A percentile compares a stretch with the other conserved stretches of the same genome.
phyloP scores from a whole-genome alignment of 2,329 filamentous ascomycete genomes.

The Colletotrichum sp. region DNA sequence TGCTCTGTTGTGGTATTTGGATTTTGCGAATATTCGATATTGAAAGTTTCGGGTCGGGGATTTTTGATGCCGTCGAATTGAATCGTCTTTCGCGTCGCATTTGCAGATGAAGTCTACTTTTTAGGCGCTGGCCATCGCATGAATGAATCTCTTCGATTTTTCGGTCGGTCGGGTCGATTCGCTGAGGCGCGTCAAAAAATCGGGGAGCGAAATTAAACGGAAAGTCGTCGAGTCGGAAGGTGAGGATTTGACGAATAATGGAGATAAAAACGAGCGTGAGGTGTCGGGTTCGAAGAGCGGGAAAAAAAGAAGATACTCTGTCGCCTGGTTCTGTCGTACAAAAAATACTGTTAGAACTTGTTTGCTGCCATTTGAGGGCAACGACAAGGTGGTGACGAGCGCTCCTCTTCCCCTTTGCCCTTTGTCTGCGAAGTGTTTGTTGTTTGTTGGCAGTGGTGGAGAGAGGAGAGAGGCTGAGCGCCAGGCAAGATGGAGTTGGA shows the following conservation, averaged over 20 bases:
- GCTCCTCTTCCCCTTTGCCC: conserved; percentile 7
- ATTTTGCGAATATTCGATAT: background rate
- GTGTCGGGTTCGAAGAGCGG: background rate
- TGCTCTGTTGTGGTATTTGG: background rate
- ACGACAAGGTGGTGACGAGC: background rate
- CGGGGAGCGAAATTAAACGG: conserved; percentile 12
- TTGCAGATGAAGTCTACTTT: conserved; percentile 9
- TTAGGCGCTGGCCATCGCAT: conserved; percentile 12
- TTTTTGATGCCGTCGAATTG: background rate
- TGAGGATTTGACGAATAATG: background rate
- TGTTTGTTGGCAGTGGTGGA: conserved; percentile 17
- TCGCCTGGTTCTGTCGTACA: conserved; percentile 2
- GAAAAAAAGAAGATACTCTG: background rate
- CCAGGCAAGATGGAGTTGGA: conserved; percentile 14
- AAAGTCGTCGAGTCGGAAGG: conserved; percentile 1
- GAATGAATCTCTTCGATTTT: background rate
- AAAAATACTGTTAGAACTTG: conserved; percentile 13
- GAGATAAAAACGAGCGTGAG: conserved; percentile 15
- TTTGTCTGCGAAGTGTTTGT: conserved; percentile 14
- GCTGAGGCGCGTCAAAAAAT: conserved; percentile 8
- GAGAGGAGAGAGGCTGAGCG: conserved; percentile 19
- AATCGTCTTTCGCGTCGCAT: conserved; percentile 9
- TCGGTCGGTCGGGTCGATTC: background rate
- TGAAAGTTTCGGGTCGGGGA: background rate
- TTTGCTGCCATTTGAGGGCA: conserved; percentile 9